Conservation (phyloP, 441 rosid genomes). For the Populus trichocarpa region DNA sequence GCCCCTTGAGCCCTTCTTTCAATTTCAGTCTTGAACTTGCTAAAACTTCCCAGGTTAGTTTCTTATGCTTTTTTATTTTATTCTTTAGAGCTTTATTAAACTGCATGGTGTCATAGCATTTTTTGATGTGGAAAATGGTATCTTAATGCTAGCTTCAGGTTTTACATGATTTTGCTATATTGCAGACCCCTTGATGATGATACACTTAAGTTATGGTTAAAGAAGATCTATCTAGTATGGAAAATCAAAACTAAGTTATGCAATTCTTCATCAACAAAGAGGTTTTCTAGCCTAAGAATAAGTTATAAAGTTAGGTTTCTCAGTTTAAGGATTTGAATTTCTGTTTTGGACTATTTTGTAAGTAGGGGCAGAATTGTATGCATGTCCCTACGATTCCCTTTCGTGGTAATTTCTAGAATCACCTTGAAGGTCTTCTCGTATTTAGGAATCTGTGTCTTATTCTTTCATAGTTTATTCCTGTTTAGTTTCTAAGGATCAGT, state of each 20-base stretch:
- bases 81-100: neutral
- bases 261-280: neutral
- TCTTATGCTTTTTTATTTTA: conserved; percentile 10
- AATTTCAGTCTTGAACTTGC: conserved; percentile 84
- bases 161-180: neutral
- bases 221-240: neutral
- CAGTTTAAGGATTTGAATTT: neutral
- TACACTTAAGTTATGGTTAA: neutral
- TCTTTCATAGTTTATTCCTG: neutral
- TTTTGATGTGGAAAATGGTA: neutral
- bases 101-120: neutral
- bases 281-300: neutral
- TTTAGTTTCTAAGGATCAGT: neutral
- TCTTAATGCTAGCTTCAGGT: neutral
- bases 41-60: conserved; percentile 67
- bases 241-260: neutral
- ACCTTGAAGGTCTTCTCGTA: neutral
- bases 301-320: neutral
- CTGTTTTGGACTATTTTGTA: neutral
- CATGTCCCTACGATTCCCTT: neutral
- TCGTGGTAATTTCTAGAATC: neutral
- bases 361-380: neutral
- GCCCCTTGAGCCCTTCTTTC: conserved; percentile 90
- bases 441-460: neutral
- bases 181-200: neutral